Evolutionary conservation across 225 moss, liverwort and hornwort genomes (phyloP), one percentile per base, ranked within the genome.

Genomic region (Anthoceros angustus): DNA sequence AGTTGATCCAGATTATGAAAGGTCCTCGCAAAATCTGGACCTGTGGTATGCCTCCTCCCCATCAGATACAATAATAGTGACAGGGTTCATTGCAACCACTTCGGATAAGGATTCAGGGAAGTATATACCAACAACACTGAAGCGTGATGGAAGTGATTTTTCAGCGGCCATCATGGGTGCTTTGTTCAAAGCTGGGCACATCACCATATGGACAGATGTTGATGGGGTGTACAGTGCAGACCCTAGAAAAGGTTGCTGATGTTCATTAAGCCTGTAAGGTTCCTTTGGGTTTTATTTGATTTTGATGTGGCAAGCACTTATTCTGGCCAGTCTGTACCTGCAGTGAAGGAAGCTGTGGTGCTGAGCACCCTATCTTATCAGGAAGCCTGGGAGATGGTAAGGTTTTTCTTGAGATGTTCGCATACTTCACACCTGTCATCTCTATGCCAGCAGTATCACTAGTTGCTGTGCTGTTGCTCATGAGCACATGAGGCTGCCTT

Each of bases 321-420:
- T 32, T 32, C 32, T 32, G 4, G 32, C 32, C 32, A 32, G 32
- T 32, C 32, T 32, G 32, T 32, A 32, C 32, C 62, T 41, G 69
- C 88, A 98, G 91, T 98, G 62, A 77, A 75, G 61, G 95, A 91
- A 76, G 91, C 88, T 69, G 91, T 98, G 62, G 83, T 98, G 21
- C 82, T 98, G 68, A 76, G 60, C 25, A 62, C 82, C 42, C 74
- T 98, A 9, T 88, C 95, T 12, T 88, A 91, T 77, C 91, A 98
- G 71, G 95, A 98, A 76, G 95, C 95, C 8, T 98, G 91, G 91
- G 91, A 98, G 72, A 98, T 98, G 91, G 91, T 98, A 80, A 38
- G 73, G 72, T 25, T 67, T n/a, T 61, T 39, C 20, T 55, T 38
- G 11, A 16, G 16, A 21, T 16, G 50, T 1, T 55, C 4, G 50